phyloP scores from a whole-genome alignment of 352 stramenopile genomes.

The Phytophthora podocarpi region DNA sequence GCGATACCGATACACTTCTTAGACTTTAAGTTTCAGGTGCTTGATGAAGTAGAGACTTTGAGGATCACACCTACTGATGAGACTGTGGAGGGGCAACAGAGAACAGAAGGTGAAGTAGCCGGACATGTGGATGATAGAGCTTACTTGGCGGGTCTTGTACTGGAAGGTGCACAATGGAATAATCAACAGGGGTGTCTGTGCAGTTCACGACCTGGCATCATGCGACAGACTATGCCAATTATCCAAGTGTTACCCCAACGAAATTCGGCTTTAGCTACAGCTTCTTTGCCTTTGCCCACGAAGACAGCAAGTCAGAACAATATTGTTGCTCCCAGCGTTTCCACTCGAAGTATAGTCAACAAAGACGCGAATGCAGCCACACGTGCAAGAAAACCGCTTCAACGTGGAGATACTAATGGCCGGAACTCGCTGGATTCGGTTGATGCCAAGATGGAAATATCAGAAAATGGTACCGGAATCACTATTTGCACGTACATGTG shows the following conservation, averaged over 20 bases:
- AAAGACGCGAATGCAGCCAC: background rate
- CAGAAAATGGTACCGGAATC: background rate
- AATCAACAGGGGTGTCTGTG: slow-evolving; percentile 54
- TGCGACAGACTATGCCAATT: slow-evolving; percentile 79
- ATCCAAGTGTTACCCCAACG: slow-evolving; percentile 84
- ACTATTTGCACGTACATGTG: slow-evolving; percentile 74
- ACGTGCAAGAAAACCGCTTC: background rate
- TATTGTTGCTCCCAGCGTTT: background rate
- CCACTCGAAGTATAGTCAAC: background rate
- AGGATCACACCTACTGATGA: background rate
- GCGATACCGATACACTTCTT: slow-evolving; percentile 74
- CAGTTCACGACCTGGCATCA: slow-evolving; percentile 55
- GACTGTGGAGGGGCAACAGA: background rate
- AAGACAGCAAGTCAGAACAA: background rate
- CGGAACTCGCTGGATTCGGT: background rate
- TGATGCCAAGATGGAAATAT: background rate
- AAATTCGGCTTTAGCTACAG: slow-evolving; percentile 8
- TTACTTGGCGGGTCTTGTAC: slow-evolving; percentile 65
- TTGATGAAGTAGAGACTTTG: slow-evolving; percentile 43
- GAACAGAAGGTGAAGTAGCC: slow-evolving; percentile 1
- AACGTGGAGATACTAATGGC: background rate
- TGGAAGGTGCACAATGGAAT: slow-evolving; percentile 78
- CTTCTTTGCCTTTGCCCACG: background rate
- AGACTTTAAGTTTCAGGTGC: slow-evolving; percentile 77
- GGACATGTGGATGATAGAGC: slow-evolving; percentile 37